These are phyloP conservation scores for Gossypium laxum DNA, from an alignment of 441 rosid genomes.

Conservation along the genomic window DNA sequence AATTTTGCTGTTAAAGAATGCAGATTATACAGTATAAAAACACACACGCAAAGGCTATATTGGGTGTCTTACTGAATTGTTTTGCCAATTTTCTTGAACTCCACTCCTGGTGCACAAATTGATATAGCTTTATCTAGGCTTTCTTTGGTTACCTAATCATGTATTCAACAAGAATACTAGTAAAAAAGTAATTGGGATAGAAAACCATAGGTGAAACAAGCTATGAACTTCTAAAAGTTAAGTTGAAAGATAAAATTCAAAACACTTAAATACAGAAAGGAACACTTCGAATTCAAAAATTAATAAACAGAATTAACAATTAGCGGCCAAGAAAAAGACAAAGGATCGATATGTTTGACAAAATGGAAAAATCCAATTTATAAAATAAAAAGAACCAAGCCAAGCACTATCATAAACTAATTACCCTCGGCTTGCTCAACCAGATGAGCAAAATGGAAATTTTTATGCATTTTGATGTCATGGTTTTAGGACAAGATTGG, in stretches of 20 bases:
- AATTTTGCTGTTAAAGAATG: not conserved
- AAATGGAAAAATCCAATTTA: not conserved
- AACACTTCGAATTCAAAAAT: not conserved
- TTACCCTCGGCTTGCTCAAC: not conserved
- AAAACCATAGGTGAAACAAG: not conserved
- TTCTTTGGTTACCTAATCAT: constrained; percentile 77
- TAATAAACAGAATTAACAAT: not conserved
- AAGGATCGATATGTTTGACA: not conserved
- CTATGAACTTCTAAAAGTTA: constrained; percentile 1
- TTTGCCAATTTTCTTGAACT: constrained; percentile 70
- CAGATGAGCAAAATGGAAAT: not conserved
- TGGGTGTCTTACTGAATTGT: constrained; percentile 60
- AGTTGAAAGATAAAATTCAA: not conserved
- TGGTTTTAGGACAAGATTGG: not conserved
- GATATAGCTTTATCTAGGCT: constrained; percentile 68
- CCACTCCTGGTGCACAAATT: constrained; percentile 75
- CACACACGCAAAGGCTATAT: not conserved
- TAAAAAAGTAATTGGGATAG: constrained; percentile 11
- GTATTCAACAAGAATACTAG: constrained; percentile 12
- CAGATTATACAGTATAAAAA: not conserved
- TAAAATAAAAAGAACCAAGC: not conserved
- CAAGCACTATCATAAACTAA: not conserved
- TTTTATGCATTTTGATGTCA: not conserved
- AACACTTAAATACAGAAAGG: not conserved
- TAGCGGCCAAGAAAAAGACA: not conserved